A percentile compares a stretch with the other conserved stretches of the same genome.
Conservation (phyloP, 192 early-diverging fungal species). For the Fimicolochytrium jonesii region DNA sequence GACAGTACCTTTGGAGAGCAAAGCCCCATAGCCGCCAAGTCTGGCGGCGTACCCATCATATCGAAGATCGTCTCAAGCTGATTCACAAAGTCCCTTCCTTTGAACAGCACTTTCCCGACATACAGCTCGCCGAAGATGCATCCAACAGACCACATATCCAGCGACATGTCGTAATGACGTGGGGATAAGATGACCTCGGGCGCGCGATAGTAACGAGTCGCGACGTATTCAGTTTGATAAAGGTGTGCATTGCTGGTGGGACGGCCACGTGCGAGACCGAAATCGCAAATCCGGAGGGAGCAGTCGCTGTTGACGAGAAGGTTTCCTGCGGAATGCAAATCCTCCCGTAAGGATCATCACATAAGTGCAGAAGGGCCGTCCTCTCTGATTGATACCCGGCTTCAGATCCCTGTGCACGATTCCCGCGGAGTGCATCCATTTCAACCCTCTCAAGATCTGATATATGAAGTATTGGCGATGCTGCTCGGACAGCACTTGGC, state of each 20-base stretch:
- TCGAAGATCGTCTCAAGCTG: constrained; percentile 95
- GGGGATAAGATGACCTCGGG: constrained; percentile 55
- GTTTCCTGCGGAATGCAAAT: constrained; percentile 39
- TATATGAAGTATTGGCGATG: constrained; percentile 99
- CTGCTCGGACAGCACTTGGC: constrained; percentile 88
- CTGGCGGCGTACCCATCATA: constrained; percentile 92
- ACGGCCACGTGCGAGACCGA: constrained; percentile 49
- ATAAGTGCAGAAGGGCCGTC: no score
- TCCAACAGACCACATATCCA: constrained; percentile 99
- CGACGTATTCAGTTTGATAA: constrained; percentile 55
- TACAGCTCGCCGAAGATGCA: constrained; percentile 98
- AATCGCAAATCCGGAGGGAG: constrained; percentile 55
- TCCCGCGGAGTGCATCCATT: constrained; percentile 98
- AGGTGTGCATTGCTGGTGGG: constrained; percentile 30
- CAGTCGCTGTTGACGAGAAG: constrained; percentile 55
- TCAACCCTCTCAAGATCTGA: constrained; percentile 93
- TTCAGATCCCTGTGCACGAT: constrained; percentile 98
- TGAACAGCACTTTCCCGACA: constrained; percentile 52
- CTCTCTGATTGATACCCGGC: no score
- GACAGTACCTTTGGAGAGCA: constrained; percentile 43
- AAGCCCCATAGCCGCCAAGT: constrained; percentile 66
- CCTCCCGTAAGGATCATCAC: no score
- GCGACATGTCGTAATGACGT: constrained; percentile 51
- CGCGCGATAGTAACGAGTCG: constrained; percentile 54
- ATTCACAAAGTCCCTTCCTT: constrained; percentile 64